Percentiles rank a stretch among this genome's conserved stretches.
Conservation (phyloP, 2,329 filamentous ascomycete species). For the Cordyceps sp. region DNA sequence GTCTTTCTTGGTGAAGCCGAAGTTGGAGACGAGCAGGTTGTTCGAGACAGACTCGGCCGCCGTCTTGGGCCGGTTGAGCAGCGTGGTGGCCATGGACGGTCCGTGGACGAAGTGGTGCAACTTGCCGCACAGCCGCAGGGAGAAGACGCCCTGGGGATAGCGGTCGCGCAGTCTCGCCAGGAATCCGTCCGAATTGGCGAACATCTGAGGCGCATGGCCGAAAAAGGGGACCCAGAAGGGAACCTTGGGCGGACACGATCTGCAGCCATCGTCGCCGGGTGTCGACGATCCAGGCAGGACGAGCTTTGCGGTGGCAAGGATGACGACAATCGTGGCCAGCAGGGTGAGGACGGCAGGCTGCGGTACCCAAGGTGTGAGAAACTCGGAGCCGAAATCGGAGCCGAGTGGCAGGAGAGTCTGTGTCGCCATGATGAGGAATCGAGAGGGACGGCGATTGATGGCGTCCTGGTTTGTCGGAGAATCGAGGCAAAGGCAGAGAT, state of each 20-base stretch:
- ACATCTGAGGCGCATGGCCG: slow-evolving; percentile 17
- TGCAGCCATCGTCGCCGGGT: slow-evolving; percentile 4
- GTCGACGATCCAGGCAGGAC: too few relatives aligned
- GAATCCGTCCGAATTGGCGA: slow-evolving; percentile 11
- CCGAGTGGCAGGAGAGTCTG: too few relatives aligned
- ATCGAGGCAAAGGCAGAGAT: too few relatives aligned
- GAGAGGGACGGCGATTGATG: too few relatives aligned
- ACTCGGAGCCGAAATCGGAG: too few relatives aligned
- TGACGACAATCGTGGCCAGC: slow-evolving; percentile 7
- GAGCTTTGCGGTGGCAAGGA: slow-evolving; percentile 11
- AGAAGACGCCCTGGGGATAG: slow-evolving; percentile 18
- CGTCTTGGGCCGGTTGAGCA: slow-evolving; percentile 13
- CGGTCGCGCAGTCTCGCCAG: slow-evolving; percentile 13
- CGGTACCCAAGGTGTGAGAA: slow-evolving; percentile 4
- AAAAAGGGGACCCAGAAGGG: slow-evolving; percentile 19
- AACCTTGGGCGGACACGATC: slow-evolving; percentile 8
- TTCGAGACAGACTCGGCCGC: slow-evolving; percentile 9
- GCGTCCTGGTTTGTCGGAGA: too few relatives aligned
- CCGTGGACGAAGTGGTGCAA: slow-evolving; percentile 17
- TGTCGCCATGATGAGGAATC: too few relatives aligned
- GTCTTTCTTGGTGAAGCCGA: slow-evolving; percentile 14
- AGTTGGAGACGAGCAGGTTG: slow-evolving; percentile 14
- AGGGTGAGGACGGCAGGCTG: slow-evolving; percentile 8
- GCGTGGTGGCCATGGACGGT: slow-evolving; percentile 10
- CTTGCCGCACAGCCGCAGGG: slow-evolving; percentile 15